phyloP scores from a whole-genome alignment of 148 eudicot genomes.

The Silene latifolia region DNA sequence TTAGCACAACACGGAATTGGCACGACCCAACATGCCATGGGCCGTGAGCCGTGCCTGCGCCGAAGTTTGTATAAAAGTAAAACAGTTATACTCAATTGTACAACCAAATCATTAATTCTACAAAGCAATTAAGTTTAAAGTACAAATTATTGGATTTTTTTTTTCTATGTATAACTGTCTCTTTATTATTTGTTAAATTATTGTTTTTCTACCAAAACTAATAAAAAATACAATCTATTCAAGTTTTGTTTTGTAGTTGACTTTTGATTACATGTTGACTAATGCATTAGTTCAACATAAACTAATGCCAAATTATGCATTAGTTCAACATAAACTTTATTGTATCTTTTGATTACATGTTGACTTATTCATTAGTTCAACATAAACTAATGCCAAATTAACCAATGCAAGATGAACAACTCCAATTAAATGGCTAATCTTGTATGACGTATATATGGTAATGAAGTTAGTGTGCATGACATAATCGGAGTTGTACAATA shows the following conservation, averaged over 20 bases:
- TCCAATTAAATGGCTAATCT: conserved; percentile 14
- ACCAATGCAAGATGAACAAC: conserved; percentile 15
- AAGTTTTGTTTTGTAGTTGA: conserved; percentile 22
- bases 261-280: conserved; percentile 23
- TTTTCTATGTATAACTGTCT: neutral
- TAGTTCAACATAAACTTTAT: no score
- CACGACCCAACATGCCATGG: no score
- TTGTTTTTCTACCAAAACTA: neutral
- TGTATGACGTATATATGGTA: conserved; percentile 13
- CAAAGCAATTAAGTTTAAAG: no score
- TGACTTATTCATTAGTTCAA: conserved; percentile 23
- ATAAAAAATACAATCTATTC: neutral
- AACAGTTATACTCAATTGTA: no score
- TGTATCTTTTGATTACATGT: conserved; percentile 15
- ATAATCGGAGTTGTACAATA: conserved; percentile 9
- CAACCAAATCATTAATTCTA: no score
- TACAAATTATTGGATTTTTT: no score
- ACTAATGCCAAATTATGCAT: neutral
- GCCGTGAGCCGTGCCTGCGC: no score
- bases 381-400: neutral
- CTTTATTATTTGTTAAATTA: neutral
- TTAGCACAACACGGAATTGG: no score
- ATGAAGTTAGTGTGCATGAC: conserved; percentile 40
- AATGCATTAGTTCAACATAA: conserved; percentile 13
- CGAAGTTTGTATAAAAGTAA: no score